A percentile compares a stretch with the other conserved stretches of the same genome.
Evolutionary conservation across 2,329 filamentous ascomycete genomes (phyloP).

Genomic region (Bisporella sp.): DNA sequence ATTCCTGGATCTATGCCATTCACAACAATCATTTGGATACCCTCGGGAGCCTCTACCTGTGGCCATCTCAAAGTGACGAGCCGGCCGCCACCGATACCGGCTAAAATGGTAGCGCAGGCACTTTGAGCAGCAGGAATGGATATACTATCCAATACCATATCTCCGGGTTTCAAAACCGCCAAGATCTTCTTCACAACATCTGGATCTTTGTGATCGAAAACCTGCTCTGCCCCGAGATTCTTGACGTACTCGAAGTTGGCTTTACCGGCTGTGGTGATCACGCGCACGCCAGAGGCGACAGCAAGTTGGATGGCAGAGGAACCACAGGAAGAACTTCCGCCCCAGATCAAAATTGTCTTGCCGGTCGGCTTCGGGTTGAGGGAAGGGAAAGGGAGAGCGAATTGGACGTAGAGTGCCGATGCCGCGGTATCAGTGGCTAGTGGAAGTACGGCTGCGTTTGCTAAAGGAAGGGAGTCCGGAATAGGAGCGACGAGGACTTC

Average conservation of each 20-base stretch:
- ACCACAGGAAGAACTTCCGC: slow-evolving; percentile 16
- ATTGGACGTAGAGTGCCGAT: slow-evolving; percentile 22
- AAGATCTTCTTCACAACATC: slow-evolving; percentile 12
- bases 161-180: slow-evolving; percentile 8
- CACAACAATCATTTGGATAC: slow-evolving; percentile 11
- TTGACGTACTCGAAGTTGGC: slow-evolving; percentile 35
- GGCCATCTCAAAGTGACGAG: slow-evolving; percentile 10
- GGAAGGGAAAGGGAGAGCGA: slow-evolving; percentile 11
- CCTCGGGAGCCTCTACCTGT: background rate
- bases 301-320: slow-evolving; percentile 17
- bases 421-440: slow-evolving; percentile 28
- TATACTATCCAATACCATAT: slow-evolving; percentile 21
- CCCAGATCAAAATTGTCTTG: slow-evolving; percentile 19
- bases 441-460: slow-evolving; percentile 29
- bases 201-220: slow-evolving; percentile 37
- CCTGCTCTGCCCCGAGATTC: slow-evolving; percentile 34
- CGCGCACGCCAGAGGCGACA: slow-evolving; percentile 28
- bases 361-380: slow-evolving; percentile 7
- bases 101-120: slow-evolving; percentile 25
- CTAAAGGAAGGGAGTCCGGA: slow-evolving; percentile 26
- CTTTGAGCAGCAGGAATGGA: slow-evolving; percentile 14
- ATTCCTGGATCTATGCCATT: slow-evolving; percentile 22
- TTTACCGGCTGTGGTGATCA: slow-evolving; percentile 39
- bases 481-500: slow-evolving; percentile 21
- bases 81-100: slow-evolving; percentile 21